Evolutionary conservation across 139 green algal species (phyloP).

Genomic region (Haematococcus lacustris): DNA sequence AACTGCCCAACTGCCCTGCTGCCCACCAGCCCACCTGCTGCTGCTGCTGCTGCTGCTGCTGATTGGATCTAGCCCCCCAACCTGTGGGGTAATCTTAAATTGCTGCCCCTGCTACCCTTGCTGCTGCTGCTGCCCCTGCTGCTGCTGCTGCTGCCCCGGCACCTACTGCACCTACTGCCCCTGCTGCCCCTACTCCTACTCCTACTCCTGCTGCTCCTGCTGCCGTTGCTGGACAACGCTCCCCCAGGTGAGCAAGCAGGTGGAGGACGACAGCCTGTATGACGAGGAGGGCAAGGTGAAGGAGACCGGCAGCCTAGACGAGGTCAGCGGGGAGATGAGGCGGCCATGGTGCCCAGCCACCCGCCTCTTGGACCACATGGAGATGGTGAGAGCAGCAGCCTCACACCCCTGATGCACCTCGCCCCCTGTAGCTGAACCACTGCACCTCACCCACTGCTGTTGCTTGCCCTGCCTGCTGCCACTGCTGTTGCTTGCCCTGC

Average conservation of each 20-base stretch:
- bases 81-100: neutral
- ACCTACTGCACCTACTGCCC: too few species aligned
- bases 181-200: too few species aligned
- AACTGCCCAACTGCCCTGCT: neutral
- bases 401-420: too few species aligned
- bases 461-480: too few species aligned
- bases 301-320: conserved; percentile 57
- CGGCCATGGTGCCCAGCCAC: conserved; percentile 74
- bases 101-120: too few species aligned
- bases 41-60: neutral
- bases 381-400: conserved; percentile 54
- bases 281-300: conserved; percentile 38
- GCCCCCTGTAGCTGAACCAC: too few species aligned
- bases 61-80: neutral
- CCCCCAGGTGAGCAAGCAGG: conserved; percentile 1
- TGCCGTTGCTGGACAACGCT: too few species aligned
- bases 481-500: too few species aligned
- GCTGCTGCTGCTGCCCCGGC: neutral
- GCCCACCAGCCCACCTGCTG: neutral
- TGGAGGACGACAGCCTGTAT: conserved; percentile 62
- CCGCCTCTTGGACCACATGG: conserved; percentile 71
- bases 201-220: too few species aligned
- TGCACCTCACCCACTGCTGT: too few species aligned
- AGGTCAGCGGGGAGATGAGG: conserved; percentile 56
- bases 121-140: neutral